These are phyloP conservation scores for Penicillium manginii DNA, from an alignment of 495 filamentous ascomycete species.

Conservation along the genomic window DNA sequence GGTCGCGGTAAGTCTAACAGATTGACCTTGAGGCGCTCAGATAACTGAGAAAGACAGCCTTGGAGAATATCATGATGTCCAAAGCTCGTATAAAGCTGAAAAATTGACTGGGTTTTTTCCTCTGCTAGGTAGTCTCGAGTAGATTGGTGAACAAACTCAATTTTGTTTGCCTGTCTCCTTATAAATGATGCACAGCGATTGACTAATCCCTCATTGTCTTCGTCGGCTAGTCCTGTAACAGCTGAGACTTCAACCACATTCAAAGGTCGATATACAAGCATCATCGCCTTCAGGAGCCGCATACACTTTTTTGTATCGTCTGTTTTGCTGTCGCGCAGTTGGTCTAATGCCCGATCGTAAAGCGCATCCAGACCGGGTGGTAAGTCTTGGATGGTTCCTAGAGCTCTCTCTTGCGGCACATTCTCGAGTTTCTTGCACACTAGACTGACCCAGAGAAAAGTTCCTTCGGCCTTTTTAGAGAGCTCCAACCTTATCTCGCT, in stretches of 20 bases:
- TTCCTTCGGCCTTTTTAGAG: conserved; percentile 29
- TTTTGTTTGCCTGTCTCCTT: conserved; percentile 11
- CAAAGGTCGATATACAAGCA: conserved; percentile 3
- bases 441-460: conserved; percentile 38
- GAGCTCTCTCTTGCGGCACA: conserved; percentile 6
- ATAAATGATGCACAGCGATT: conserved; percentile 23
- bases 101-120: conserved; percentile 8
- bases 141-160: conserved; percentile 29
- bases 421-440: conserved; percentile 23
- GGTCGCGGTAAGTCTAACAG: conserved; percentile 16
- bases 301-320: neutral
- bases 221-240: neutral
- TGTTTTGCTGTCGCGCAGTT: neutral
- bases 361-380: conserved; percentile 10
- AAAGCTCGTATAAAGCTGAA: conserved; percentile 11
- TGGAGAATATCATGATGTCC: conserved; percentile 20
- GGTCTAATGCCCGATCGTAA: conserved; percentile 15
- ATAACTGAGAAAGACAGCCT: conserved; percentile 24
- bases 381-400: conserved; percentile 11
- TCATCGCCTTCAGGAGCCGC: conserved; percentile 1
- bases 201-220: conserved; percentile 1
- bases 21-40: conserved; percentile 20
- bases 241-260: neutral
- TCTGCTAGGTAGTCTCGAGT: conserved; percentile 21
- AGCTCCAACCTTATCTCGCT: neutral